Conservation (phyloP, 306 rosid genomes). For the Gynostemma pentaphyllum region DNA sequence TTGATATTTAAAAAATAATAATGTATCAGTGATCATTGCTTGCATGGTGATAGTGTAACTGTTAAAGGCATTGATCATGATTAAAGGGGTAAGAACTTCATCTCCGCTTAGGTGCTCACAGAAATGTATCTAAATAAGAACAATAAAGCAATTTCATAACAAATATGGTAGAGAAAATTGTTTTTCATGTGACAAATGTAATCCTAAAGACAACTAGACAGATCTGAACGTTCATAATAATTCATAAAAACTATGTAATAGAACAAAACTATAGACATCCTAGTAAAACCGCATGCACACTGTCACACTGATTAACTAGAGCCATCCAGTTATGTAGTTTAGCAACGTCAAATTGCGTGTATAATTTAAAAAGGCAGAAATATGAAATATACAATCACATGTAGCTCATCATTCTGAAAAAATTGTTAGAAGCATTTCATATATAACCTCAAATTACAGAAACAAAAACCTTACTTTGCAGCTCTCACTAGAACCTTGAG, state of each 20-base stretch:
- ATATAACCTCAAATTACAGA: constrained; percentile 12
- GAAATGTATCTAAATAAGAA: background rate
- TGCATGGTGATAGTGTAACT: background rate
- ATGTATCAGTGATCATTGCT: background rate
- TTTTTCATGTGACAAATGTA: background rate
- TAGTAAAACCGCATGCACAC: background rate
- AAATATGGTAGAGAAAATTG: background rate
- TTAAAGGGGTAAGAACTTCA: background rate
- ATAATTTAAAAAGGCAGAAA: background rate
- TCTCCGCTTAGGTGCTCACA: background rate
- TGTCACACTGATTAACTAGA: background rate
- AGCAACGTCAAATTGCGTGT: background rate
- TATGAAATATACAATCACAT: background rate
- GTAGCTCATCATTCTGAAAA: background rate
- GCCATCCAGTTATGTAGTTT: background rate
- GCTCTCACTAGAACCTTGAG: constrained; percentile 67
- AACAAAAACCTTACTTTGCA: constrained; percentile 57
- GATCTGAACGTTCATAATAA: background rate
- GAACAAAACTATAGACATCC: background rate
- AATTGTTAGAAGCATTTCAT: constrained; percentile 5
- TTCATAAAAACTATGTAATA: background rate
- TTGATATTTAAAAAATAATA: background rate
- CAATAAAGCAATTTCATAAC: background rate
- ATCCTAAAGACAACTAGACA: background rate
- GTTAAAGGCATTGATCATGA: background rate